Conservation (phyloP, 2,329 filamentous ascomycete species). For the Chalaropsis ovoidea region DNA sequence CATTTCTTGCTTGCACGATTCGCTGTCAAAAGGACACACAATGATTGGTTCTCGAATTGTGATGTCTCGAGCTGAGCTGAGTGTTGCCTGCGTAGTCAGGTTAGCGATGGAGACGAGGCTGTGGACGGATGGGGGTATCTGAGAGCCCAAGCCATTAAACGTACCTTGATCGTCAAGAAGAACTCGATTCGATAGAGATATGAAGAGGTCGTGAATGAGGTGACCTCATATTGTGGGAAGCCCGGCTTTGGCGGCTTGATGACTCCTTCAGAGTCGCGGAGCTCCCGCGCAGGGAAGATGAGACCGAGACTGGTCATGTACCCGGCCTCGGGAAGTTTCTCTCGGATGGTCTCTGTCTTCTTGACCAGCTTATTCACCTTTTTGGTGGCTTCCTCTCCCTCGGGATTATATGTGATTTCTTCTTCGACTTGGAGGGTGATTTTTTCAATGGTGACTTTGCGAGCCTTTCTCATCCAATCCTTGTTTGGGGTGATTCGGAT, state of each 20-base stretch:
- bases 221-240: conserved; percentile 81
- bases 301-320: conserved; percentile 89
- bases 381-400: conserved; percentile 86
- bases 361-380: conserved; percentile 82
- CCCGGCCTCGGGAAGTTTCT: conserved; percentile 79
- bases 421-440: conserved; percentile 92
- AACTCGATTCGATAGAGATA: conserved; percentile 98
- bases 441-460: conserved; percentile 83
- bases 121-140: not conserved
- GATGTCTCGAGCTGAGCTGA: conserved; percentile 82
- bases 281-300: conserved; percentile 80
- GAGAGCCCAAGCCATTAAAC: conserved; percentile 19
- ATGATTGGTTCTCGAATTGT: conserved; percentile 83
- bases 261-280: conserved; percentile 78
- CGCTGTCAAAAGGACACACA: conserved; percentile 89
- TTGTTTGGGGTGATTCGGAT: conserved; percentile 88
- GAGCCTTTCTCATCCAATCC: conserved; percentile 83
- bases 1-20: conserved; percentile 96
- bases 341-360: conserved; percentile 68
- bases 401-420: conserved; percentile 96
- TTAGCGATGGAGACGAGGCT: conserved; percentile 38
- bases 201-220: conserved; percentile 85
- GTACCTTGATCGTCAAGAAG: conserved; percentile 85
- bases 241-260: conserved; percentile 73
- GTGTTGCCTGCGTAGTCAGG: conserved; percentile 46